Percentiles rank a stretch among this genome's conserved stretches.
These are phyloP conservation scores for Lotus japonicus DNA, from an alignment of 306 rosid genomes.

Conservation along the genomic window DNA sequence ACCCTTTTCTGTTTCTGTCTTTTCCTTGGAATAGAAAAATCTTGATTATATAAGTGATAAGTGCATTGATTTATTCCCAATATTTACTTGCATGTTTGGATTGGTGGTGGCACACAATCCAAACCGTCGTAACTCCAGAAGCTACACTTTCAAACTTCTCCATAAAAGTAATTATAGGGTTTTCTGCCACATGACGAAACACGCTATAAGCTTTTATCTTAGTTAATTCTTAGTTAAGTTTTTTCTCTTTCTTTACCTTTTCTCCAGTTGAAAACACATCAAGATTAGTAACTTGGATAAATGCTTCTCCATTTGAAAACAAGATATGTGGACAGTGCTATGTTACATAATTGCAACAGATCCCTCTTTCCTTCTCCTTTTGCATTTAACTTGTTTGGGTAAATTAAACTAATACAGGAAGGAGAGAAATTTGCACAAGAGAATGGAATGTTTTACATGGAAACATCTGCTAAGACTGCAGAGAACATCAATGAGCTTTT, in stretches of 20 bases:
- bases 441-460: constrained; percentile 76
- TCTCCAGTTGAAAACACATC: too few species aligned
- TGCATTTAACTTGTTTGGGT: not conserved
- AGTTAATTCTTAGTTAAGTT: not conserved
- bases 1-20: not conserved
- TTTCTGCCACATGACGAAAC: too few species aligned
- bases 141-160: too few species aligned
- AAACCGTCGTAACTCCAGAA: too few species aligned
- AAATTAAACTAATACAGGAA: constrained; percentile 37
- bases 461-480: constrained; percentile 83
- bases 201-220: not conserved
- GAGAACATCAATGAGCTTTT: constrained; percentile 73
- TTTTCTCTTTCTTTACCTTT: not conserved
- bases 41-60: not conserved
- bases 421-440: constrained; percentile 73
- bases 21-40: not conserved
- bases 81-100: not conserved
- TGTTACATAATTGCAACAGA: too few species aligned
- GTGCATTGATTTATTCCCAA: not conserved
- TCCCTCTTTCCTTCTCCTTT: not conserved
- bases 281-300: too few species aligned
- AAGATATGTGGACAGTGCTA: too few species aligned
- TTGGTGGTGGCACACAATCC: too few species aligned
- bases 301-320: too few species aligned
- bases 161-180: too few species aligned